phyloP scores from a whole-genome alignment of 768 basidiomycete genomes.

The Lactifluus piperatus region DNA sequence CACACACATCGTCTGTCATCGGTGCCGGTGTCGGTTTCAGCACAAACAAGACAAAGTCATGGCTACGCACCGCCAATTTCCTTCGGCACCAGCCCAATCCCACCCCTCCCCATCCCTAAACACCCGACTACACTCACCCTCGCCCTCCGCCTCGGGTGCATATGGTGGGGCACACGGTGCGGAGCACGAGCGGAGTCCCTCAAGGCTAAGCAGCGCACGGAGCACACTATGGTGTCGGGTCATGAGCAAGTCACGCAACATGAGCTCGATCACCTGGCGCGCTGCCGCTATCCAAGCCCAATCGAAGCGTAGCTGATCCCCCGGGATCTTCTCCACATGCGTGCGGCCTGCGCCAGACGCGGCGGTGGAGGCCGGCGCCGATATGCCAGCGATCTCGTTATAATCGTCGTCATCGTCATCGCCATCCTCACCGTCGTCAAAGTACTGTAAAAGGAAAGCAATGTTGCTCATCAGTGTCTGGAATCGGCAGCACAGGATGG shows the following conservation, averaged over 20 bases:
- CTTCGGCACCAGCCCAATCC: conserved; percentile 53
- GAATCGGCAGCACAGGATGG: no score
- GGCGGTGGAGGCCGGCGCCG: not conserved
- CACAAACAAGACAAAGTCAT: not conserved
- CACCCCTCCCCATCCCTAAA: conserved; percentile 33
- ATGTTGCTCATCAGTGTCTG: not conserved
- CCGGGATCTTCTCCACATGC: conserved; percentile 24
- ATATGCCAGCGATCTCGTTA: no score
- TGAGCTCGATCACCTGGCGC: conserved; percentile 43
- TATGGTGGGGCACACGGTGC: conserved; percentile 21
- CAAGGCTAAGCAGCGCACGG: conserved; percentile 24
- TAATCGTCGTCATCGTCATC: not conserved
- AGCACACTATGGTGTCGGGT: conserved; percentile 21
- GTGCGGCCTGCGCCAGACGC: conserved; percentile 19
- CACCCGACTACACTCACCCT: not conserved
- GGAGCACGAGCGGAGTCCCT: conserved; percentile 24
- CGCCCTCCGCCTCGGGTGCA: not conserved
- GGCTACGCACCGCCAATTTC: conserved; percentile 42
- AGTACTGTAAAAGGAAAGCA: no score
- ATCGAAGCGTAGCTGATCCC: conserved; percentile 32
- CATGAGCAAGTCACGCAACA: conserved; percentile 34
- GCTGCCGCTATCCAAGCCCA: conserved; percentile 45
- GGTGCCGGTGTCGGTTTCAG: not conserved
- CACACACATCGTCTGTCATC: conserved; percentile 42
- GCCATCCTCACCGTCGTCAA: not conserved